Evolutionary conservation across 1,139 yeast genomes (phyloP), one percentile per base, ranked within the genome.

Genomic region (Cylindricascospora bacillispora): DNA sequence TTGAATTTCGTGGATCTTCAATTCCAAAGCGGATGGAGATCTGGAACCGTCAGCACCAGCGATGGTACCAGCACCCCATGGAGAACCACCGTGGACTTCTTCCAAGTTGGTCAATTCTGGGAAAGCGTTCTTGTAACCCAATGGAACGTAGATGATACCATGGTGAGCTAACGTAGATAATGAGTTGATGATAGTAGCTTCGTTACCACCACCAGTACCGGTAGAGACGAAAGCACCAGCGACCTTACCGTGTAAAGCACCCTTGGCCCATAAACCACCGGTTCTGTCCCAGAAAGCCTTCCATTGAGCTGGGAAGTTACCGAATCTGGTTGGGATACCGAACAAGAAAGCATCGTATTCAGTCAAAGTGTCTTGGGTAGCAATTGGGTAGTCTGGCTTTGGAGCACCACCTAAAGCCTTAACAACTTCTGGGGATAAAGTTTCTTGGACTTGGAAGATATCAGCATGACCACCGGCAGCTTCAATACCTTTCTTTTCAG

Each of bases 1-100:
- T 59, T 75, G 83, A 38, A 54, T 59, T 35, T 48, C 49, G 30
- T 76, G 86, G 43, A 80, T 48, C 43, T 69, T 67, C 50, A 70
- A 60, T 62, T 81, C 93, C 39, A 77, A 61, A 32, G 63, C 69
- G 36, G 70, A 47, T 35, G 89, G 81, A 52, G 63, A 65, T 67
- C 93, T 73, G 13, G 83, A 73, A 44, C 93, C 93, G 47, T 78
- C 89, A 35, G 67, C 65, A 44, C 75, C 86, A 22, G 93, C 86
- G 45, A 67, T 66, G 35, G 83, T 62, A 49, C 93, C 93, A 30
- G 93, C 83, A 60, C 93, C 93, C 85, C 89, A 81, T 35, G 93
- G 71, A 33, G 89, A 74, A 41, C 79, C 79, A 53, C 93, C 93
- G 54, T 78, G 92, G 35, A 72, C 69, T 62, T 79, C 85, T 13